These are phyloP conservation scores for Mucor mucedo DNA, from an alignment of 371 early-diverging fungal species.

Conservation along the genomic window DNA sequence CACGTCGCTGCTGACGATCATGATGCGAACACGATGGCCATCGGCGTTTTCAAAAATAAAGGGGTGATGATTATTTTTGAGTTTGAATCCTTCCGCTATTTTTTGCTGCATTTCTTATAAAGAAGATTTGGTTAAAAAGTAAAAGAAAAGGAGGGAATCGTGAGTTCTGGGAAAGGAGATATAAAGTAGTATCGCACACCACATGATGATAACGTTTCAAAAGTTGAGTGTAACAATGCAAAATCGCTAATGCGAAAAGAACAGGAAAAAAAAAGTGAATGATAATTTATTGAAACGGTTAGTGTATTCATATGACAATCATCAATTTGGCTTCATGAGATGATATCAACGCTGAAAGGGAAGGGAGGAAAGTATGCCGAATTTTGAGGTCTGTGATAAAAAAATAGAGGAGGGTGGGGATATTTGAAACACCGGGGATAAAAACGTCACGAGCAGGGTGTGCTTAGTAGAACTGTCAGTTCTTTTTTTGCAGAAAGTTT, in stretches of 20 bases:
- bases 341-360: no score
- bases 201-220: conserved; percentile 5
- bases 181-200: neutral
- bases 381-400: no score
- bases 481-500: neutral
- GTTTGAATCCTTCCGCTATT: conserved; percentile 32
- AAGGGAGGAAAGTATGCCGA: no score
- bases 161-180: neutral
- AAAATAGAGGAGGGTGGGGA: no score
- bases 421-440: neutral
- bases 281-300: no score
- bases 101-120: conserved; percentile 32
- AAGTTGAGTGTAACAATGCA: neutral
- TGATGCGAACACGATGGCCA: conserved; percentile 29
- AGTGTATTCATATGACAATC: no score
- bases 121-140: conserved; percentile 7
- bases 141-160: conserved; percentile 9
- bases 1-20: conserved; percentile 22
- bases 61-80: conserved; percentile 29
- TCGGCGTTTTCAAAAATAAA: conserved; percentile 31
- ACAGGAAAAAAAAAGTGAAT: no score
- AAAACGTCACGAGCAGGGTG: neutral
- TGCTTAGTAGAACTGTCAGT: neutral
- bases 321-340: no score
- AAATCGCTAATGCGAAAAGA: no score